Evolutionary conservation across 495 filamentous ascomycete genomes (phyloP), one percentile per base, ranked within the genome.

Genomic region (Aspergillus bridgeri): DNA sequence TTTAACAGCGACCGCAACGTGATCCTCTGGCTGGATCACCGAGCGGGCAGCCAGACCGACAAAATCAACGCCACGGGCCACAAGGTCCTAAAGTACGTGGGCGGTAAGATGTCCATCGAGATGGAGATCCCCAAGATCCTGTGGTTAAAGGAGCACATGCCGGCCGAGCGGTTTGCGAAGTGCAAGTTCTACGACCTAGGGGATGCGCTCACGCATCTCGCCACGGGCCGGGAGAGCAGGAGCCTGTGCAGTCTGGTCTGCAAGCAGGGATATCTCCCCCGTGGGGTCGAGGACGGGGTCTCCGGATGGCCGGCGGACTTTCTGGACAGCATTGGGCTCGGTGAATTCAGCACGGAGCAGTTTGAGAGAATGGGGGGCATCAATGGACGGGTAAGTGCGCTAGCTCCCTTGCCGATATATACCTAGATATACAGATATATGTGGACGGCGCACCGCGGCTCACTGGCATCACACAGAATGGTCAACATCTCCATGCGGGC

Each of bases 291-390:
- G 65, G 93, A 93, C 38, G 96, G 92, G 71, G 90, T 96, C 18
- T 98, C 97, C 74, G 94, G 94, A 5, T 98, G 94, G 94, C 91
- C 97, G 68, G 91, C 90, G 60, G 93, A 97, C 63, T 98, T 98
- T 64, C 80, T 95, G 58, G 78, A 81, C 6, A 79, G 82, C 7
- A 96, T 98, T 65, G 93, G 94, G 7, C 79, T 98, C 25, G 78
- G 76, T 19, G 94, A 96, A 59, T 73, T 98, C 57, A 81, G 81
- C 3, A 80, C 93, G 62, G 89, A 96, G 65, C 83, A 94, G 61
- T 97, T 93, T 69, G 88, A 85, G 79, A 83, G 91, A 56, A 87
- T 98, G 81, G 94, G 94, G 23, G 94, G 94, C 47, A 91, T 98
- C 54, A 80, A 97, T 68, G 87, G 88, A 79, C 88, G 92, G 84